phyloP scores from a whole-genome alignment of 768 basidiomycete genomes.

The Podaxis sp. region DNA sequence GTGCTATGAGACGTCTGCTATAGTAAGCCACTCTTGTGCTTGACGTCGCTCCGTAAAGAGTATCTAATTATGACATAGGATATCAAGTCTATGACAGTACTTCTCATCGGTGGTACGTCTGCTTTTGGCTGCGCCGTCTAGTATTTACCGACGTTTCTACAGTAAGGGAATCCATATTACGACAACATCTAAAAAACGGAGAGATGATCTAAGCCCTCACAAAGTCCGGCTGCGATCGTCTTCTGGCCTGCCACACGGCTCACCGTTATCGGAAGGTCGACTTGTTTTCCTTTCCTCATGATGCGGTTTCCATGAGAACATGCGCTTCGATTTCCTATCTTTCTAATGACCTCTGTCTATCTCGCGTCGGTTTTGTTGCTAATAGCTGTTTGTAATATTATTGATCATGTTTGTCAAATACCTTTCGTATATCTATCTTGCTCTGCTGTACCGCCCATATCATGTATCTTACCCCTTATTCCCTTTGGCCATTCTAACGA shows the following conservation, averaged over 20 bases:
- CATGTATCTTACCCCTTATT: neutral
- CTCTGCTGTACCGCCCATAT: neutral
- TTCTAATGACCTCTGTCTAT: neutral
- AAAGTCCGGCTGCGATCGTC: neutral
- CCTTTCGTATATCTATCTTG: neutral
- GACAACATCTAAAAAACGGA: constrained; percentile 37
- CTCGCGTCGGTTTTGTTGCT: neutral
- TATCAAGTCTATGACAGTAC: constrained; percentile 38
- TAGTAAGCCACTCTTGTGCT: constrained; percentile 41
- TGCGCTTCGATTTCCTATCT: neutral
- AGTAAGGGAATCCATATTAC: constrained; percentile 43
- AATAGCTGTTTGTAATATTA: neutral
- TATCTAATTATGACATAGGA: constrained; percentile 28
- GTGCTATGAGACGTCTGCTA: constrained; percentile 70
- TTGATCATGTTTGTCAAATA: neutral
- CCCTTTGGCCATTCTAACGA: neutral
- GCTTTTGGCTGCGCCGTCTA: neutral
- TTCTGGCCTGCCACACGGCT: neutral
- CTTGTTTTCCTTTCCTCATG: neutral
- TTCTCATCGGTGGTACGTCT: constrained; percentile 31
- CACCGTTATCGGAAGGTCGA: neutral
- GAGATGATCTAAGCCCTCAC: constrained; percentile 25
- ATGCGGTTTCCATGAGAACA: neutral
- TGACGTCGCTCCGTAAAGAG: neutral
- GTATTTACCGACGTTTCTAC: neutral